A percentile compares a stretch with the other conserved stretches of the same genome.
These are phyloP conservation scores for Penicillium sp. DNA, from an alignment of 2,329 filamentous ascomycete genomes.

Conservation along the genomic window DNA sequence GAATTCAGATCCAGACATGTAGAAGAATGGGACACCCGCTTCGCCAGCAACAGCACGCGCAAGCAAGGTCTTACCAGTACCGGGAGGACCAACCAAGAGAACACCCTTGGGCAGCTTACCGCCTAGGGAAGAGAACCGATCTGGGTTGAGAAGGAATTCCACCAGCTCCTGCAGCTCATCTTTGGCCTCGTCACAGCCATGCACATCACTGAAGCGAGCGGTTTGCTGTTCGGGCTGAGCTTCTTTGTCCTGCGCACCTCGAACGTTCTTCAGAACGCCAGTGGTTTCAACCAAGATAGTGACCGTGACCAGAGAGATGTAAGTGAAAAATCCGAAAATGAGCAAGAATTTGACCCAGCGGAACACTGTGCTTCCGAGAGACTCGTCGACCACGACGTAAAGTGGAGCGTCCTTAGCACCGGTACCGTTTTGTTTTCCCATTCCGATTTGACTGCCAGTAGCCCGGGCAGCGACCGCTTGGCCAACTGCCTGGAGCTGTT, in stretches of 20 bases:
- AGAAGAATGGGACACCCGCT: slow-evolving; percentile 97
- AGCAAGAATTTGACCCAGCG: slow-evolving; percentile 87
- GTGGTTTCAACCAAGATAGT: slow-evolving; percentile 80
- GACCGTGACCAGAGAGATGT: slow-evolving; percentile 74
- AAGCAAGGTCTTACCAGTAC: slow-evolving; percentile 94
- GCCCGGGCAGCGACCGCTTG: slow-evolving; percentile 75
- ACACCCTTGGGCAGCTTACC: slow-evolving; percentile 97
- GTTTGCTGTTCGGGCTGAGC: slow-evolving; percentile 91
- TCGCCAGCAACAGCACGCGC: slow-evolving; percentile 95
- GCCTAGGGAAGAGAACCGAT: slow-evolving; percentile 88
- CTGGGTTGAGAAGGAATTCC: slow-evolving; percentile 90
- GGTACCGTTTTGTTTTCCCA: slow-evolving; percentile 51
- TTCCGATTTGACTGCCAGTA: slow-evolving; percentile 62
- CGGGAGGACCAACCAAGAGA: slow-evolving; percentile 87
- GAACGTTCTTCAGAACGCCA: slow-evolving; percentile 74
- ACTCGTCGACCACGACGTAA: slow-evolving; percentile 94
- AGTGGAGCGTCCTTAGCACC: slow-evolving; percentile 82
- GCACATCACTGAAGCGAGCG: slow-evolving; percentile 87
- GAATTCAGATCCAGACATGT: slow-evolving; percentile 99
- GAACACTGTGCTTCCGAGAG: slow-evolving; percentile 73
- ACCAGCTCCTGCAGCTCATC: slow-evolving; percentile 96
- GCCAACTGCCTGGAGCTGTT: slow-evolving; percentile 73
- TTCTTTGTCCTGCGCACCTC: slow-evolving; percentile 70
- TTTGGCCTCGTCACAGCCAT: slow-evolving; percentile 97
- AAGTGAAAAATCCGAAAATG: slow-evolving; percentile 73